Evolutionary conservation across 129 eudicot species (phyloP).

Genomic region (Artemisia argyi): DNA sequence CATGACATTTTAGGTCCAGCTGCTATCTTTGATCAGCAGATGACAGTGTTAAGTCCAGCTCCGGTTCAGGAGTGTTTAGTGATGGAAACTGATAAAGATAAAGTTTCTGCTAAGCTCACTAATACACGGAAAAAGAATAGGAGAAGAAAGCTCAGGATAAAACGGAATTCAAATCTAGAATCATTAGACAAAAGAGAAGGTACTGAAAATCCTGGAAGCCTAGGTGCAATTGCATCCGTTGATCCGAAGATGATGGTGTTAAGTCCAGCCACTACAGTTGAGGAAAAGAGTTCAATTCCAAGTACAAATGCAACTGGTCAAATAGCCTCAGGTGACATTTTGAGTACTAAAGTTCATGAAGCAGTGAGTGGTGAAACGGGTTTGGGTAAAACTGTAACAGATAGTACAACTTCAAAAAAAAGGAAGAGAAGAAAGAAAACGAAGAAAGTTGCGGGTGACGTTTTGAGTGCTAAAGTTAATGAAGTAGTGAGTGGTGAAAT

Average conservation of each 20-base stretch:
- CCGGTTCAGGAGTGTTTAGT: neutral
- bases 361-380: constrained; percentile 14
- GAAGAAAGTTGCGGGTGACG: neutral
- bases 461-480: neutral
- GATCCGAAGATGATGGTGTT: constrained; percentile 9
- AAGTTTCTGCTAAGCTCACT: neutral
- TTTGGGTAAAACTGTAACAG: constrained; percentile 17
- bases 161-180: neutral
- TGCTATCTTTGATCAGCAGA: too few relatives aligned
- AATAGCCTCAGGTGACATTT: constrained; percentile 5
- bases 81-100: constrained; percentile 12
- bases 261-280: neutral
- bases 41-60: neutral
- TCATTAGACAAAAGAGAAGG: constrained; percentile 5
- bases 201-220: neutral
- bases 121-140: neutral
- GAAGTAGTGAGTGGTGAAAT: too few relatives aligned
- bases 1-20: too few relatives aligned
- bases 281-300: constrained; percentile 2
- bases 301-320: neutral
- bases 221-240: constrained; percentile 5
- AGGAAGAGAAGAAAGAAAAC: constrained; percentile 8
- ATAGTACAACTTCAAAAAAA: neutral
- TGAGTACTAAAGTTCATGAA: constrained; percentile 5
- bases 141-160: neutral